Evolutionary conservation across 768 basidiomycete genomes (phyloP), one percentile per base, ranked within the genome.

Genomic region (Termitomyces titanicus): DNA sequence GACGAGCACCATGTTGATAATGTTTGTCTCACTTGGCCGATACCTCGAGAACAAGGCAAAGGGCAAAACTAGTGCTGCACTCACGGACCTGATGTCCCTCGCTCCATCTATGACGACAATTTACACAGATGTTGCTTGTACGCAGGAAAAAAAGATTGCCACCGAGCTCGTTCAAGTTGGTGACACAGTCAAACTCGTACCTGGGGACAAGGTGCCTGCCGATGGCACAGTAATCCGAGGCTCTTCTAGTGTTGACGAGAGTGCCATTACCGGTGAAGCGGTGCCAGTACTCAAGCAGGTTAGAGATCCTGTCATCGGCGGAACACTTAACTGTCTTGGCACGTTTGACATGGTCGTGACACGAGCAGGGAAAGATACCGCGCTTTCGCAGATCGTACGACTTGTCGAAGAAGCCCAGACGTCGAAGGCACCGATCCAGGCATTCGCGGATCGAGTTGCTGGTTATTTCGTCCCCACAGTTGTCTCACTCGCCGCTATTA

Each of bases 371-470:
- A 90, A 93, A 64, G 94, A 99, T 67, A 98, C 97, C 0, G 94
- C 97, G 0, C 80, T 99, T 10, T 83, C 94, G 3, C 97, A 98
- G 72, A 98, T 99, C 59, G 96, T 98, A 56, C 86, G 86, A 62
- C 86, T 98, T 51, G 97, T 99, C 59, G 95, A 98, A 67, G 94
- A 98, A 39, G 97, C 97, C 1, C 97, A 98, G 72, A 98, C 95
- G 3, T 90, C 88, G 55, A 98, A 98, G 69, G 96, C 97, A 2
- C 97, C 97, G 10, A 98, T 99, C 59, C 97, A 99, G 66, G 92
- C 90, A 4, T 97, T 98, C 70, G 94, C 94, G 3, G 97, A 99
- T 71, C 84, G 80, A 51, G 86, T 97, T 42, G 96, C 97, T 0
- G 97, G 97, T 11, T 88, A 88, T 74, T 98, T 99, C 67, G 95